phyloP scores from a whole-genome alignment of 768 basidiomycete genomes.

The Hericium coralloides region DNA sequence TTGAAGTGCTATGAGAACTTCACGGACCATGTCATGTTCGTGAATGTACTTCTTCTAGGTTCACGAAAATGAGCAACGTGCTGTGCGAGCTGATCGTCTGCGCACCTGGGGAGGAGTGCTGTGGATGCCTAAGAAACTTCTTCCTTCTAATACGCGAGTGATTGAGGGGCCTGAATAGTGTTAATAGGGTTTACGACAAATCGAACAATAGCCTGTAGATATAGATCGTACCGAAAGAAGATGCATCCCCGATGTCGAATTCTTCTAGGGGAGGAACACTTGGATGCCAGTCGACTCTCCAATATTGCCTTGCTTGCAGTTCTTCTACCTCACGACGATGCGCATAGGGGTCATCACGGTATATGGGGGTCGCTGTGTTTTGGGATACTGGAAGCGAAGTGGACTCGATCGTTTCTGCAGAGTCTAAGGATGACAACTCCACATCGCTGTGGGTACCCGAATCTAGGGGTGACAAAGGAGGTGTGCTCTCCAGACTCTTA shows the following conservation, averaged over 20 bases:
- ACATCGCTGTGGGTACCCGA: constrained; percentile 9
- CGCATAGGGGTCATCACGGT: constrained; percentile 18
- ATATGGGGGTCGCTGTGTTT: background rate
- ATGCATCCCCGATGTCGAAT: constrained; percentile 64
- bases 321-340: constrained; percentile 53
- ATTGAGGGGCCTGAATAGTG: constrained; percentile 34
- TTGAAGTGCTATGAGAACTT: constrained; percentile 68
- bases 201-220: background rate
- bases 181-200: background rate
- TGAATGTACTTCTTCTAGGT: constrained; percentile 53
- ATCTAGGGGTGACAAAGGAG: constrained; percentile 57
- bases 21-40: constrained; percentile 71
- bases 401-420: constrained; percentile 1
- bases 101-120: background rate
- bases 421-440: constrained; percentile 13
- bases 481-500: constrained; percentile 48
- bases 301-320: constrained; percentile 59
- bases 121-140: constrained; percentile 31
- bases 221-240: constrained; percentile 49
- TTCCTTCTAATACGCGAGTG: constrained; percentile 30
- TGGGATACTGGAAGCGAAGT: background rate
- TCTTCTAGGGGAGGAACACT: constrained; percentile 31
- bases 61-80: too few relatives aligned
- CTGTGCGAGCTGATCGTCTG: background rate
- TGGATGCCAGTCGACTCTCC: constrained; percentile 57